A percentile compares a stretch with the other conserved stretches of the same genome.
Evolutionary conservation across 768 basidiomycete species (phyloP).

Genomic region (Tricholoma terreum): DNA sequence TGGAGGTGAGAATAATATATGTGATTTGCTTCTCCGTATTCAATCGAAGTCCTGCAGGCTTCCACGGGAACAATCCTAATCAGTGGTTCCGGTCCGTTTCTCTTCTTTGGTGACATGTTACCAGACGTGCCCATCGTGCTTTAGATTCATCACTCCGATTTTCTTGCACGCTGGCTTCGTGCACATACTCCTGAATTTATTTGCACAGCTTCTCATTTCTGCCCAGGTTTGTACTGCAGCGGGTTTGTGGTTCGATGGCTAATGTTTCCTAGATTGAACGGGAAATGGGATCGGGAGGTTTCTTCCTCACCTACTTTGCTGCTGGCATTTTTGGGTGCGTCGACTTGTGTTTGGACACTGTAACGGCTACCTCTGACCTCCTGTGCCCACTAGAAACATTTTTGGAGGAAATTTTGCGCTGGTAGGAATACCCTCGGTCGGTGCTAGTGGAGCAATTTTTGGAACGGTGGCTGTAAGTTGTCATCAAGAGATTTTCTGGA

Average conservation of each 20-base stretch:
- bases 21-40: conserved; percentile 8
- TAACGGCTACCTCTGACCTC: not conserved
- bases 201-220: conserved; percentile 78
- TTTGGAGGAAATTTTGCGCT: conserved; percentile 92
- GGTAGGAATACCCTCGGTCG: conserved; percentile 84
- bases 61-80: conserved; percentile 39
- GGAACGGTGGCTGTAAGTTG: conserved; percentile 71
- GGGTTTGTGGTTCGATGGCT: not conserved
- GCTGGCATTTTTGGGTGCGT: conserved; percentile 89
- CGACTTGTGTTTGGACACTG: not conserved
- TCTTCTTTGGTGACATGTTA: not conserved
- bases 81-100: conserved; percentile 45
- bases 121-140: not conserved
- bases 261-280: conserved; percentile 64
- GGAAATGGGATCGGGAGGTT: conserved; percentile 88
- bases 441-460: conserved; percentile 92
- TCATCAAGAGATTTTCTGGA: not conserved
- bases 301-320: conserved; percentile 82
- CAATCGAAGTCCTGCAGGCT: conserved; percentile 27
- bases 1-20: conserved; percentile 34
- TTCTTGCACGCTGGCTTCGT: conserved; percentile 96
- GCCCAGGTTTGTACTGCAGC: conserved; percentile 52
- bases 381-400: conserved; percentile 52
- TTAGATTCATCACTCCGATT: conserved; percentile 81
- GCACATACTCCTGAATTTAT: conserved; percentile 88